Conservation (phyloP, 192 early-diverging fungal genomes). For the Coemansia javaensis region DNA sequence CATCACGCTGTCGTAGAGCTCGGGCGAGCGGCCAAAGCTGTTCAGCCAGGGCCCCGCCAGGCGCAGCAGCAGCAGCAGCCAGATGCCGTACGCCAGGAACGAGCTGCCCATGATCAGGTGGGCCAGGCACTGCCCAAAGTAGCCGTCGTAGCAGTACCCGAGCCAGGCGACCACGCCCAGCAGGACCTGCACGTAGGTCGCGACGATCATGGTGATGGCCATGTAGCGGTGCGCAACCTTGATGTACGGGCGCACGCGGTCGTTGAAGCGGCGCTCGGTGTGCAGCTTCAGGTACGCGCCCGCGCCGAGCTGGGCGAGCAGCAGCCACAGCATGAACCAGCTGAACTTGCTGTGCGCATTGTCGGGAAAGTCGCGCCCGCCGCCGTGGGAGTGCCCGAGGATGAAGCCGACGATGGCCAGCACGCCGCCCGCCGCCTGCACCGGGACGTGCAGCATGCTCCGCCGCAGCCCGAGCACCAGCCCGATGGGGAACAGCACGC, state of each 20-base stretch:
- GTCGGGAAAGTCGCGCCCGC: slow-evolving; percentile 59
- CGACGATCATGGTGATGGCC: slow-evolving; percentile 49
- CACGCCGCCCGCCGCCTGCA: slow-evolving; percentile 50
- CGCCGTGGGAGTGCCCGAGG: slow-evolving; percentile 57
- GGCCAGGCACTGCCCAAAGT: slow-evolving; percentile 62
- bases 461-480: slow-evolving; percentile 57
- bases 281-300: slow-evolving; percentile 62
- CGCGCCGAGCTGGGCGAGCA: slow-evolving; percentile 48
- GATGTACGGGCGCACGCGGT: slow-evolving; percentile 49
- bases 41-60: slow-evolving; percentile 58
- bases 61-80: slow-evolving; percentile 53
- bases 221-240: slow-evolving; percentile 51
- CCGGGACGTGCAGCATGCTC: slow-evolving; percentile 59
- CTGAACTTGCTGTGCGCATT: slow-evolving; percentile 63
- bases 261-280: slow-evolving; percentile 54
- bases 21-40: slow-evolving; percentile 56
- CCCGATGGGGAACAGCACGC: slow-evolving; percentile 48
- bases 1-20: slow-evolving; percentile 64
- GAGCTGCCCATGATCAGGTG: slow-evolving; percentile 72
- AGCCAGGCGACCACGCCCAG: slow-evolving; percentile 60
- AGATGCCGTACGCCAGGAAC: slow-evolving; percentile 63
- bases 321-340: slow-evolving; percentile 55
- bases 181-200: slow-evolving; percentile 63
- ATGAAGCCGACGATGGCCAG: slow-evolving; percentile 54
- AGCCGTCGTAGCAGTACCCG: slow-evolving; percentile 61